Evolutionary conservation across 352 stramenopile genomes (phyloP), one percentile per base, ranked within the genome.

Genomic region (Phytopythium kandeliae): DNA sequence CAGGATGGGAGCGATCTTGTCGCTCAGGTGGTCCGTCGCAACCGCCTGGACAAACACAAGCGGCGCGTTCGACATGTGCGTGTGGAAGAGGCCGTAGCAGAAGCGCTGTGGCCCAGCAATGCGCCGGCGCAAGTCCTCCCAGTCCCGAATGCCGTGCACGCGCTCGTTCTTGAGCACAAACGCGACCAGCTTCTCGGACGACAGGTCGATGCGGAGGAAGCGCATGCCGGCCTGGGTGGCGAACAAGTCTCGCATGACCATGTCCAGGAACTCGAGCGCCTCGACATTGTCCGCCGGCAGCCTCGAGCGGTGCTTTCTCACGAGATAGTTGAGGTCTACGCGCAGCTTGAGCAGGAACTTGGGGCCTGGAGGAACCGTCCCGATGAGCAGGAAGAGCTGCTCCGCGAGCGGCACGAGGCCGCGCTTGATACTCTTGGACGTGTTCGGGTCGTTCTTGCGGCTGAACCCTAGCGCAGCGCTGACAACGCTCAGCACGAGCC

Each of bases 351-450:
- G 54, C 16, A 94, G 41, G 46, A 94, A 94, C 51, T 86, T 71
- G 17, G 81, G 78, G 0, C 83, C 83, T 1, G 68, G 66, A 10
- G 81, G 78, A 34, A 90, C 80, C 8, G 80, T 86, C 3, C 77
- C 78, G 2, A 92, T 64, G 13, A 92, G 54, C 35, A 89, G 45
- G 45, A 91, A 91, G 52, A 94, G 86, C 55, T 92, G 80, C 50
- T 92, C 83, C 6, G 80, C 72, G 37, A 89, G 58, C 13, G 83
- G 83, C 30, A 94, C 81, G 41, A 94, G 79, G 2, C 80, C 83
- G 37, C 77, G 81, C 55, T 94, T 92, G 31, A 94, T 81, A 48
- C 78, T 90, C 57, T 92, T 94, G 47, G 79, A 88, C 45, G 87
- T 85, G 44, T 77, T 88, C 13, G 80, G 75, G 55, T 94, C 78